Evolutionary conservation across 1,284 basidiomycete genomes (phyloP).

Genomic region (Ganoderma lingzhi): DNA sequence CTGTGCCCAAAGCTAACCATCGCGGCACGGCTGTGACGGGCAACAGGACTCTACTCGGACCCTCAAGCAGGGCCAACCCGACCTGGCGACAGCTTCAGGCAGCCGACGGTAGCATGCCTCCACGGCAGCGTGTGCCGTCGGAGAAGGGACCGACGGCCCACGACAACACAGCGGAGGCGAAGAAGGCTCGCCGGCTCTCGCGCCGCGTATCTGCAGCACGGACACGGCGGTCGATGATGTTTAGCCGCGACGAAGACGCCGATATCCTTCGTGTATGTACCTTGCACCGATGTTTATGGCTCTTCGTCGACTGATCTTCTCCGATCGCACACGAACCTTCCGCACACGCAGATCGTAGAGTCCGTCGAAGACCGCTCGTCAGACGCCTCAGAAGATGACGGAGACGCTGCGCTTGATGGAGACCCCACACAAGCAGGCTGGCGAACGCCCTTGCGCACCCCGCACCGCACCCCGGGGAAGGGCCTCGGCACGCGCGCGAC

Average conservation of each 20-base stretch:
- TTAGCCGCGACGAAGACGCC: constrained; percentile 30
- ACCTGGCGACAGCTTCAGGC: constrained; percentile 7
- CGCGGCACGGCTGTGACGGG: background rate
- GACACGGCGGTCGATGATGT: constrained; percentile 35
- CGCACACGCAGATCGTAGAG: constrained; percentile 30
- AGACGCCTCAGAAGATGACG: constrained; percentile 23
- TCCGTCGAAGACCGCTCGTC: constrained; percentile 32
- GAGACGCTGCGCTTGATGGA: background rate
- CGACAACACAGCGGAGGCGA: background rate
- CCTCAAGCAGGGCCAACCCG: background rate
- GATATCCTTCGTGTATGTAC: constrained; percentile 35
- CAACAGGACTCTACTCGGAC: background rate
- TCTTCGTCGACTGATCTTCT: background rate
- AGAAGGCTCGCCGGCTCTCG: constrained; percentile 25
- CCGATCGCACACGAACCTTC: background rate
- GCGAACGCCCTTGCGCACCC: background rate
- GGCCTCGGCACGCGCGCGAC: constrained; percentile 29
- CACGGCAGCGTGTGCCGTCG: background rate
- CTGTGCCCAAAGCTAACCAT: background rate
- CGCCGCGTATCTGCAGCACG: constrained; percentile 31
- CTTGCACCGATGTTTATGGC: background rate
- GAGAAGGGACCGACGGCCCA: background rate
- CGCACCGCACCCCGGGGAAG: constrained; percentile 21
- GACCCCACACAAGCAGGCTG: background rate
- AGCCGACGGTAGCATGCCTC: background rate